Evolutionary conservation across 257 asterid species (phyloP).

Genomic region (Scutellaria galericulata): DNA sequence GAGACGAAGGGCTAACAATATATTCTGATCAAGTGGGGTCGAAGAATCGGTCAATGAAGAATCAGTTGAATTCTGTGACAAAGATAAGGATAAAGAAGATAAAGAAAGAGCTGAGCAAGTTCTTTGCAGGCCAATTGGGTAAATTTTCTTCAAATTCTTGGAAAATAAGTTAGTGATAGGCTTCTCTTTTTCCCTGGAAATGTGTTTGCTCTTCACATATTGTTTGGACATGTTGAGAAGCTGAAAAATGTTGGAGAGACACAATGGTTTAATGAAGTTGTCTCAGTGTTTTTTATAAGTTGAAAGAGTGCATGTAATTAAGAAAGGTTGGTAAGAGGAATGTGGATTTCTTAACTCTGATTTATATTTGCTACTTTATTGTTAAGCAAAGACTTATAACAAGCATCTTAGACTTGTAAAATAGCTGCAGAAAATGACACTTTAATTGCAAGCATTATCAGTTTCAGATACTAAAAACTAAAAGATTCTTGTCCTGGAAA

Average conservation of each 20-base stretch:
- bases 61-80: conserved; percentile 80
- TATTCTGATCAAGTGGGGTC: conserved; percentile 60
- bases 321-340: conserved; percentile 54
- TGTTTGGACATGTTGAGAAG: conserved; percentile 54
- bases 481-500: conserved; percentile 34
- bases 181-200: conserved; percentile 57
- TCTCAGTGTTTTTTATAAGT: conserved; percentile 13
- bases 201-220: conserved; percentile 42
- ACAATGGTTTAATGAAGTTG: conserved; percentile 1
- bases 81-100: conserved; percentile 73
- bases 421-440: conserved; percentile 38
- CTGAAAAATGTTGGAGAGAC: background rate
- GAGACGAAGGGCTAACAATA: conserved; percentile 61
- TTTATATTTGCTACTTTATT: conserved; percentile 44
- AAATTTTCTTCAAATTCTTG: conserved; percentile 66
- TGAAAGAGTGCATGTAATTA: conserved; percentile 28
- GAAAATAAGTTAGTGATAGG: conserved; percentile 48
- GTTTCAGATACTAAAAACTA: background rate
- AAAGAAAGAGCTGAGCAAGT: conserved; percentile 74
- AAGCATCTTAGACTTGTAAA: conserved; percentile 44
- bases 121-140: conserved; percentile 74
- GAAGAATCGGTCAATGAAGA: conserved; percentile 69
- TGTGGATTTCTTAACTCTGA: conserved; percentile 55
- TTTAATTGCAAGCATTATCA: conserved; percentile 37
- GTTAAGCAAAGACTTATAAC: conserved; percentile 54